Percentiles rank a stretch among this genome's conserved stretches.
Conservation (phyloP, 192 early-diverging fungal species). For the Funneliformis geosporum region DNA sequence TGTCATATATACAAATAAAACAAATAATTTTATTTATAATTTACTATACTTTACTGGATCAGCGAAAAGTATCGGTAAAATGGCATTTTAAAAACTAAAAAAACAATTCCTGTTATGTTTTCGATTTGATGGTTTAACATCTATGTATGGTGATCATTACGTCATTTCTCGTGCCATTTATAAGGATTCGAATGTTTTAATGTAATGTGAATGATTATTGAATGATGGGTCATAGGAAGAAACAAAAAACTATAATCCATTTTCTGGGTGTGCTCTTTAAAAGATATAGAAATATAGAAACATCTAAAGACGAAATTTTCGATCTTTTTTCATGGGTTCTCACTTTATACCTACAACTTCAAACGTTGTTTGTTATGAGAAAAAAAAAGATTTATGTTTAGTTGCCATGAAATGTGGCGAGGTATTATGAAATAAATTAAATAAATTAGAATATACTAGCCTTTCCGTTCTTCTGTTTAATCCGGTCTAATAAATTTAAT, state of each 20-base stretch:
- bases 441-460: neutral
- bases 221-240: no score
- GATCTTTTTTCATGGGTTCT: conserved; percentile 2
- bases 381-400: conserved; percentile 31
- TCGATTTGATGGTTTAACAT: no score
- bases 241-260: no score
- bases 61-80: no score
- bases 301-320: neutral
- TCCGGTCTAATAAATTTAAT: neutral
- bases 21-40: no score
- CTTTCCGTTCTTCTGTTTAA: neutral
- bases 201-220: neutral
- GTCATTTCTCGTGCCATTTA: neutral
- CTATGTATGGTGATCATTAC: no score
- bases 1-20: no score
- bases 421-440: conserved; percentile 33
- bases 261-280: neutral
- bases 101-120: no score
- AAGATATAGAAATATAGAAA: neutral
- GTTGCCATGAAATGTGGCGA: conserved; percentile 49
- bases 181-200: neutral
- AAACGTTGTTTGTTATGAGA: conserved; percentile 4
- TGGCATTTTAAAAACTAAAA: no score
- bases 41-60: no score
- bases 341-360: neutral